Evolutionary conservation across 1,284 basidiomycete genomes (phyloP).

Genomic region (Trametes versicolor): DNA sequence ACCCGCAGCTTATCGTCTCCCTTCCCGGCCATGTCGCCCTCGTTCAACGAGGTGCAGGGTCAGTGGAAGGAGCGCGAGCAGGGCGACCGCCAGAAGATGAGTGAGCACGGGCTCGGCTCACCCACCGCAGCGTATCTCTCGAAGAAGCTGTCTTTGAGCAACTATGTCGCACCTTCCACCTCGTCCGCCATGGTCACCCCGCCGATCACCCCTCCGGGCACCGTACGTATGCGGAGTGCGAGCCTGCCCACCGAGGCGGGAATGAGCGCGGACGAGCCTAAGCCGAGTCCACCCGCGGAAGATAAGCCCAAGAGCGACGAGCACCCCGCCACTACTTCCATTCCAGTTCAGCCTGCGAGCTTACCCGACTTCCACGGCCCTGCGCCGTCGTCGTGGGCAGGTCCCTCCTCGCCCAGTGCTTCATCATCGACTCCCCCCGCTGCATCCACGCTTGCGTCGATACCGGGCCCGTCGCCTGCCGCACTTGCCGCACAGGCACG

Average conservation of each 20-base stretch:
- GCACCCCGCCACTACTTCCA: neutral
- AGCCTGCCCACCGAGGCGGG: conserved; percentile 32
- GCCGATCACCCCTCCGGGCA: conserved; percentile 41
- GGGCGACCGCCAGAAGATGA: conserved; percentile 27
- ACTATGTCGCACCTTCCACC: conserved; percentile 50
- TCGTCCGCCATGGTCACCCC: conserved; percentile 38
- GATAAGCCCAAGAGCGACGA: conserved; percentile 18
- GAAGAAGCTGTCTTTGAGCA: conserved; percentile 57
- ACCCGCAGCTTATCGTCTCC: conserved; percentile 39
- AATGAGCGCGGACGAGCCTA: conserved; percentile 29
- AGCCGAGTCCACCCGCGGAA: conserved; percentile 20
- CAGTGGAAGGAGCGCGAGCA: conserved; percentile 25
- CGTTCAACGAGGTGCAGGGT: conserved; percentile 15
- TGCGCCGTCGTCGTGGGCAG: conserved; percentile 12
- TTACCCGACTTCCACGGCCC: conserved; percentile 19
- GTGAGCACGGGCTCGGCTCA: conserved; percentile 26
- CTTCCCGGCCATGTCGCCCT: conserved; percentile 31
- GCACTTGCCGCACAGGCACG: conserved; percentile 25
- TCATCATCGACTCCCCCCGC: conserved; percentile 22
- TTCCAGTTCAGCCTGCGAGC: neutral
- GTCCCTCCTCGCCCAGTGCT: conserved; percentile 27
- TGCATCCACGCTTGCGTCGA: conserved; percentile 23
- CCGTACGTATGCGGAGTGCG: conserved; percentile 31
- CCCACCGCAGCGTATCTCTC: conserved; percentile 39
- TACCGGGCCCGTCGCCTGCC: conserved; percentile 29